Conservation (phyloP, 108 stramenopile species). For the Chaetoceros tenuissimus region DNA sequence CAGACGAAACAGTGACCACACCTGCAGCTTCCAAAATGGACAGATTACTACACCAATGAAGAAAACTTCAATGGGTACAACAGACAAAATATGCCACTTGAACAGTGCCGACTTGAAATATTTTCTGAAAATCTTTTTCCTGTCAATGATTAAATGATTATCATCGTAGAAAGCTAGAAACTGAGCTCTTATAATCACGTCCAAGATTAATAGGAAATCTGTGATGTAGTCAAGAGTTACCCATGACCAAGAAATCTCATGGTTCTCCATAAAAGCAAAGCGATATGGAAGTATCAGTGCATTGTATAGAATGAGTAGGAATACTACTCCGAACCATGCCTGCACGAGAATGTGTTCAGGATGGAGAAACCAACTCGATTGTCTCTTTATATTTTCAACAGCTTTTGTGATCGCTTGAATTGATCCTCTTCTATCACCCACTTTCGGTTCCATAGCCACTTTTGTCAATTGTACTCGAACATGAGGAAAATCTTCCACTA, state of each 20-base stretch:
- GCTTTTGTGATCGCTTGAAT: not conserved
- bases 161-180: conserved; percentile 36
- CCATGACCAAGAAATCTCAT: conserved; percentile 16
- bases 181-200: conserved; percentile 16
- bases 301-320: conserved; percentile 25
- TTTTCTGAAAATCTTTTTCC: conserved; percentile 13
- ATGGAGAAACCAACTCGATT: conserved; percentile 16
- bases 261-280: conserved; percentile 30
- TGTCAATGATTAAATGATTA: conserved; percentile 21
- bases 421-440: conserved; percentile 11
- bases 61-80: conserved; percentile 26
- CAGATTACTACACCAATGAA: conserved; percentile 15
- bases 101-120: conserved; percentile 22
- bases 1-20: conserved; percentile 29
- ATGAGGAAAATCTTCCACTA: conserved; percentile 26
- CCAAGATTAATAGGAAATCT: conserved; percentile 26
- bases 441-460: conserved; percentile 2
- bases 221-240: conserved; percentile 30
- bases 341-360: conserved; percentile 33
- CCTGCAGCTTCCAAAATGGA: conserved; percentile 31
- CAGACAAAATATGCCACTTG: conserved; percentile 25
- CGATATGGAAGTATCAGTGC: conserved; percentile 25
- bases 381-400: not conserved
- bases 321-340: conserved; percentile 25
- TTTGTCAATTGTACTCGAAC: conserved; percentile 15